A percentile compares a stretch with the other conserved stretches of the same genome.
phyloP scores from a whole-genome alignment of 305 asterid species.

The Fraxinus ornus region DNA sequence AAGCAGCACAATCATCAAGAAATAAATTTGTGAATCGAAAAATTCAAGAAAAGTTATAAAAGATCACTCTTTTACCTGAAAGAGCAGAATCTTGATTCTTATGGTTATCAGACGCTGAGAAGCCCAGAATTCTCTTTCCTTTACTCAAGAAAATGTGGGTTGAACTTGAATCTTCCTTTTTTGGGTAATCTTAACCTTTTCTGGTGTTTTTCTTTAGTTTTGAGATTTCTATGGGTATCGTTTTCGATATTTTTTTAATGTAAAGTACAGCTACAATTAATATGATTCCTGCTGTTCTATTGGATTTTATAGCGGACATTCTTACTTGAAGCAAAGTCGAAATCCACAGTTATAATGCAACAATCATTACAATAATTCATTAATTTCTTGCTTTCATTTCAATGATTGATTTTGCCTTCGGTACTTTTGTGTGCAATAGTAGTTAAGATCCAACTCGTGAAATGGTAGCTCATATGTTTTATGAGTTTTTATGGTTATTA shows the following conservation, averaged over 20 bases:
- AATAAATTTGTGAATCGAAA: not conserved
- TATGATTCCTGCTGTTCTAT: not conserved
- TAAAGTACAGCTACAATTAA: not conserved
- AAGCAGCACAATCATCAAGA: not conserved
- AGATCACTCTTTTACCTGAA: slow-evolving; percentile 33
- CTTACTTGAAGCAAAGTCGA: not conserved
- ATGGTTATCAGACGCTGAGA: not conserved
- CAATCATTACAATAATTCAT: not conserved
- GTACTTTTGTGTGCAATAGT: not conserved
- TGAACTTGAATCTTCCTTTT: slow-evolving; percentile 9
- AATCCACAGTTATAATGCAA: not conserved
- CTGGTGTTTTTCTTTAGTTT: slow-evolving; percentile 24
- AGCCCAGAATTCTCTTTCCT: slow-evolving; percentile 18
- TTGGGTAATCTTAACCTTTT: slow-evolving; percentile 11
- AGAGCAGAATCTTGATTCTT: not conserved
- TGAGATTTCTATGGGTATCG: slow-evolving; percentile 26
- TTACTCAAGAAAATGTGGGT: slow-evolving; percentile 14
- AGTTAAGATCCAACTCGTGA: not conserved
- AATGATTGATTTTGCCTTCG: not conserved
- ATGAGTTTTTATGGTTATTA: not conserved
- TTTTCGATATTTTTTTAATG: slow-evolving; percentile 29
- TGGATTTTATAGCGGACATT: not conserved
- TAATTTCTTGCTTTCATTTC: not conserved
- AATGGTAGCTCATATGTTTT: not conserved
- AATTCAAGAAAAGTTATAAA: not conserved